A percentile compares a stretch with the other conserved stretches of the same genome.
Conservation (phyloP, 805 yeast species). For the Sungouiozyma intestinalis region DNA sequence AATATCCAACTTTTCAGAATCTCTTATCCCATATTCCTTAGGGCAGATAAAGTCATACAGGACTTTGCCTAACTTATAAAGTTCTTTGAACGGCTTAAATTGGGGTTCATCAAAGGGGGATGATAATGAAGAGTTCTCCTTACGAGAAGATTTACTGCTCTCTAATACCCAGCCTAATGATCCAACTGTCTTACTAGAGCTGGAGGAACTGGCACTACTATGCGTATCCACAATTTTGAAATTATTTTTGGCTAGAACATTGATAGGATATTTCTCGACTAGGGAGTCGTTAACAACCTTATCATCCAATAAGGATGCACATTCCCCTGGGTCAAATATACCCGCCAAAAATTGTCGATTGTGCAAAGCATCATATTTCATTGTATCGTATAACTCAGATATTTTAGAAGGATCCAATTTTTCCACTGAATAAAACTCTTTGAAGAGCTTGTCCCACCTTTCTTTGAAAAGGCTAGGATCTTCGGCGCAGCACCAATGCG, state of each 20-base stretch:
- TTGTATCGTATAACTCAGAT: conserved; percentile 92
- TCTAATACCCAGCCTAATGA: conserved; percentile 66
- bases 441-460: conserved; percentile 94
- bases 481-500: conserved; percentile 93
- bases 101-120: conserved; percentile 69
- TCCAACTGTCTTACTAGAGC: conserved; percentile 36
- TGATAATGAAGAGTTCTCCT: conserved; percentile 16
- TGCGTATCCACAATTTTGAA: conserved; percentile 44
- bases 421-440: conserved; percentile 84
- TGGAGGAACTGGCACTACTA: conserved; percentile 5
- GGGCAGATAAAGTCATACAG: conserved; percentile 96
- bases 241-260: conserved; percentile 64
- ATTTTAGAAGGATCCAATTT: conserved; percentile 97
- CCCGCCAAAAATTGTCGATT: conserved; percentile 80
- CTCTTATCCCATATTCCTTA: conserved; percentile 95
- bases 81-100: conserved; percentile 72
- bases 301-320: conserved; percentile 26
- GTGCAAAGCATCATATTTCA: conserved; percentile 97
- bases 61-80: conserved; percentile 83
- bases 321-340: conserved; percentile 59
- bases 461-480: conserved; percentile 85
- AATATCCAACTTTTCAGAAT: conserved; percentile 89
- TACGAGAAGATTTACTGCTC: conserved; percentile 23
- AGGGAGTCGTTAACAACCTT: conserved; percentile 33
- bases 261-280: conserved; percentile 64